These are phyloP conservation scores for Paulownia fortunei DNA, from an alignment of 257 asterid genomes.

Conservation along the genomic window DNA sequence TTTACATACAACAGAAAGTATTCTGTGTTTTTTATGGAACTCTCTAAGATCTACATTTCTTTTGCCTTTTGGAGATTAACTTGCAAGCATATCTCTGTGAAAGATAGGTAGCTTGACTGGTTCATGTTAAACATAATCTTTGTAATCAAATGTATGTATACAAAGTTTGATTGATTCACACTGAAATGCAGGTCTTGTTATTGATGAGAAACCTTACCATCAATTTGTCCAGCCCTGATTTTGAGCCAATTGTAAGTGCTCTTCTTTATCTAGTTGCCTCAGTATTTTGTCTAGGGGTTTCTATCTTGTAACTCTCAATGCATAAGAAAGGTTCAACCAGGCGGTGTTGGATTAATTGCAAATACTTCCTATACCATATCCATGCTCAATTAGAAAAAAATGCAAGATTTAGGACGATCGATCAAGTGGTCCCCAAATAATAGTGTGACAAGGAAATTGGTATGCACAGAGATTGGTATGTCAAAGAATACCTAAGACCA, in stretches of 20 bases:
- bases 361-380: too few relatives aligned
- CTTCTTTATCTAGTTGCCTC: constrained; percentile 24
- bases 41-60: not conserved
- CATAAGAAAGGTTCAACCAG: not conserved
- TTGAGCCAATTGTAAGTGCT: constrained; percentile 79
- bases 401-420: too few relatives aligned
- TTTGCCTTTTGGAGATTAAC: not conserved
- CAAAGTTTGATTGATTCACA: constrained; percentile 28
- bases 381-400: too few relatives aligned
- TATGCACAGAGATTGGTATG: too few relatives aligned
- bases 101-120: not conserved
- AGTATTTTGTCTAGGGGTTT: constrained; percentile 11
- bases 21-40: too few relatives aligned
- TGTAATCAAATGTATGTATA: not conserved
- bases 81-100: not conserved
- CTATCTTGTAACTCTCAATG: not conserved
- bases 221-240: constrained; percentile 88
- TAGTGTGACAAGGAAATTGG: too few relatives aligned
- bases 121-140: constrained; percentile 4
- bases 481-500: too few relatives aligned
- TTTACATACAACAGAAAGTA: too few relatives aligned
- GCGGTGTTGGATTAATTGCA: too few relatives aligned
- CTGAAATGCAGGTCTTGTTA: constrained; percentile 77
- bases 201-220: constrained; percentile 86
- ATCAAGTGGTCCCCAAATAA: too few relatives aligned